A percentile compares a stretch with the other conserved stretches of the same genome.
These are phyloP conservation scores for Pholiota microspora DNA, from an alignment of 768 basidiomycete species.

Conservation along the genomic window DNA sequence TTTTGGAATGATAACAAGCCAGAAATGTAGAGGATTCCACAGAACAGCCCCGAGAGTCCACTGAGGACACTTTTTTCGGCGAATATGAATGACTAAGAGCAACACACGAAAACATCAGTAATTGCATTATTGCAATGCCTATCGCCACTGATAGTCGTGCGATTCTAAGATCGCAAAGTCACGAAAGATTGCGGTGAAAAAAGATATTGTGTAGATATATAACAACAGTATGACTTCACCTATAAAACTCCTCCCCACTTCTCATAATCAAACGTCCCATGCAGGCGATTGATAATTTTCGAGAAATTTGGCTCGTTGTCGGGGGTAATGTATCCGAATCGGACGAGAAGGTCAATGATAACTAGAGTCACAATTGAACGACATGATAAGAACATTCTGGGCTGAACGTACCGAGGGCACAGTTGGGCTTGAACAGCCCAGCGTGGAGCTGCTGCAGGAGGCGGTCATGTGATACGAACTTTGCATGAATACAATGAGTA, in stretches of 20 bases:
- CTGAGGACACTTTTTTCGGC: too few species aligned
- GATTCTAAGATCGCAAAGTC: too few species aligned
- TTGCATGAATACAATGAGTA: not conserved
- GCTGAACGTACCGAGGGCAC: constrained; percentile 60
- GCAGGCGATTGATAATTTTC: constrained; percentile 74
- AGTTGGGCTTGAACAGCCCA: constrained; percentile 91
- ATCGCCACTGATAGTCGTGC: too few species aligned
- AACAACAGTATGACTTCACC: too few species aligned
- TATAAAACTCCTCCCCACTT: constrained; percentile 37
- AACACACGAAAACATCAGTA: too few species aligned
- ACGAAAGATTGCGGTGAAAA: too few species aligned
- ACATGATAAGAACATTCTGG: not conserved
- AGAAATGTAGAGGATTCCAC: too few species aligned
- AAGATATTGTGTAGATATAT: too few species aligned
- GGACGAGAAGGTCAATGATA: constrained; percentile 85
- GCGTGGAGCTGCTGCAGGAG: constrained; percentile 62
- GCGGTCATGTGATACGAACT: constrained; percentile 68
- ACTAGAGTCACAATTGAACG: constrained; percentile 39
- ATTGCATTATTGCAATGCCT: too few species aligned
- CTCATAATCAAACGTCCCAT: constrained; percentile 66
- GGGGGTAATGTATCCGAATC: constrained; percentile 81
- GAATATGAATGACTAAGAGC: too few species aligned
- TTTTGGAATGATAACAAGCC: too few species aligned
- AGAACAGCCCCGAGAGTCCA: too few species aligned
- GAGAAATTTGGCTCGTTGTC: constrained; percentile 85